Evolutionary conservation across 768 basidiomycete species (phyloP), one percentile per base, ranked within the genome.

Genomic region (Hemileccinum impolitum): DNA sequence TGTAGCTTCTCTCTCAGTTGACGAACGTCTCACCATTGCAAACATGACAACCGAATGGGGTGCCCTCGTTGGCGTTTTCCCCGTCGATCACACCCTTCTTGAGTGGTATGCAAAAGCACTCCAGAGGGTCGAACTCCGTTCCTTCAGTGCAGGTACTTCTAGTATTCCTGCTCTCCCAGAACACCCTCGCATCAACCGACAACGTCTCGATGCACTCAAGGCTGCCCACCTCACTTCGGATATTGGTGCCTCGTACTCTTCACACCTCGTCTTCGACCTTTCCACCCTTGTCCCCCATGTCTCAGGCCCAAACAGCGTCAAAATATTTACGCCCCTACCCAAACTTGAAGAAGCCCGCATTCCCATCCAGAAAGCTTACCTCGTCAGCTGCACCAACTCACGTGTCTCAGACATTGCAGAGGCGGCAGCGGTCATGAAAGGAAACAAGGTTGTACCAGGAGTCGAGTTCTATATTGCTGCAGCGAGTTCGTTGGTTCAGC

Each of bases 21-120:
- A 99, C 62, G 94, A 98, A 58, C 82, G 96, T 36, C 76, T 99
- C 39, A 94, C 95, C 0, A 98, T 98, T 56, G 76, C 94, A n/a
- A 98, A 99, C 68, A 99, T 98, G 96, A 98, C 96, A 6, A 98
- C 96, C 26, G 96, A 99, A 69, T 99, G 96, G 96, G 96, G 96
- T 38, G 96, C 96, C 3, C 79, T 99, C 2, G 94, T 82, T 8
- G 96, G 96, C 28, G 83, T 96, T 7, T 98, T 99, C 74, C 94
- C 95, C 0, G 85, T 91, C 6, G 96, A 99, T 62, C 75, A 82
- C 17, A 83, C 80, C 9, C 78, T 94, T 17, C 62, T 94, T 31
- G 68, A 80, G 23, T 99, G 94, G 94, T 99, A 98, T 65, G 87
- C 90, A 38, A 70, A 72, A 5, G 73, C 79, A 12, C 68, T 95